Evolutionary conservation across 2,329 filamentous ascomycete species (phyloP).

Genomic region (Ophiostoma montium): DNA sequence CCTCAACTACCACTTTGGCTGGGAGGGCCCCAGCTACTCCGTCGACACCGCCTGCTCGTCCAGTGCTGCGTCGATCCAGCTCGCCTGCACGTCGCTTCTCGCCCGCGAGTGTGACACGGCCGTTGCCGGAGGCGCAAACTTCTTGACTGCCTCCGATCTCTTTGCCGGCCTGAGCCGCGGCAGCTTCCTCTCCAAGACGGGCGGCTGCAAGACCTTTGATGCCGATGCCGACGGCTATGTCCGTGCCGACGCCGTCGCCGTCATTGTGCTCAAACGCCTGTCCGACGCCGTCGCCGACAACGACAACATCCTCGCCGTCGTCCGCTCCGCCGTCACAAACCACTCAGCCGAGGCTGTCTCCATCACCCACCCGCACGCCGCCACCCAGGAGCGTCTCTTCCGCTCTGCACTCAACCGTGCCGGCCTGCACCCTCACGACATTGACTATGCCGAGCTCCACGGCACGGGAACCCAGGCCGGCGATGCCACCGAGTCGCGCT

Average conservation of each 20-base stretch:
- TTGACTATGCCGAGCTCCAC: conserved; percentile 81
- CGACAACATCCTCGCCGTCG: conserved; percentile 63
- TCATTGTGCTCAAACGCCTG: conserved; percentile 63
- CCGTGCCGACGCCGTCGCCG: conserved; percentile 57
- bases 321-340: conserved; percentile 63
- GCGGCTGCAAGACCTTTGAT: conserved; percentile 69
- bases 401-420: conserved; percentile 56
- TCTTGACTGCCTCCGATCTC: conserved; percentile 69
- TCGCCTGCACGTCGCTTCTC: conserved; percentile 60
- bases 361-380: conserved; percentile 71
- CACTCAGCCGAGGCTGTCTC: conserved; percentile 70
- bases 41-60: conserved; percentile 72
- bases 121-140: conserved; percentile 65
- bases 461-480: conserved; percentile 79
- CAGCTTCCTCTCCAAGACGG: conserved; percentile 64
- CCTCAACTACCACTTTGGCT: conserved; percentile 67
- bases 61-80: conserved; percentile 55
- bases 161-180: conserved; percentile 62
- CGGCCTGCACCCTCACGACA: conserved; percentile 59
- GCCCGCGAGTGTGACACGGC: conserved; percentile 68
- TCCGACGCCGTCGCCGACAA: conserved; percentile 65
- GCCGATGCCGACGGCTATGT: conserved; percentile 72
- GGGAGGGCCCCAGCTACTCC: conserved; percentile 56
- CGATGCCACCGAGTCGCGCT: conserved; percentile 70
- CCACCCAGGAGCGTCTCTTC: conserved; percentile 59